A percentile compares a stretch with the other conserved stretches of the same genome.
phyloP scores from a whole-genome alignment of 176 grass and related monocot genomes.

The Carex scoparia region DNA sequence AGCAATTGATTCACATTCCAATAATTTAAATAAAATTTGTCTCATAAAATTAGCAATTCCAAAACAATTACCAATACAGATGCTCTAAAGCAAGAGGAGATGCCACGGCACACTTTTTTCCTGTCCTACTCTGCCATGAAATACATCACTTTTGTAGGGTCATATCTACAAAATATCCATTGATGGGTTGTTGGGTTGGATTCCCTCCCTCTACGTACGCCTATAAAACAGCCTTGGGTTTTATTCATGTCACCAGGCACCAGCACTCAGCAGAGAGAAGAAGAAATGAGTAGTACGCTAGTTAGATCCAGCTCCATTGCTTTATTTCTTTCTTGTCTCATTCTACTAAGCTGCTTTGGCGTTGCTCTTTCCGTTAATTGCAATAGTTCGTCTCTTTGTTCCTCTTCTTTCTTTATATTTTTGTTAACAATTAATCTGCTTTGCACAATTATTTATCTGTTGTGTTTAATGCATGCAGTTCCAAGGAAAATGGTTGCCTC shows the following conservation, averaged over 20 bases:
- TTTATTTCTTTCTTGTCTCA: neutral
- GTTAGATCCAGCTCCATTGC: neutral
- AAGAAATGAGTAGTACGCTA: neutral
- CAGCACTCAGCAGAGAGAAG: no score
- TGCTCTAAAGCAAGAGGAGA: no score
- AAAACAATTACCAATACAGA: no score
- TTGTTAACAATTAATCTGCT: neutral
- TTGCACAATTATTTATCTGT: neutral
- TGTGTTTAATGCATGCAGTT: neutral
- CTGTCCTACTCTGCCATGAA: neutral
- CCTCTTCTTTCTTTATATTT: neutral
- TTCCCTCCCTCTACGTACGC: neutral
- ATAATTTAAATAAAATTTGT: no score
- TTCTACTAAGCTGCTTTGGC: conserved; percentile 7
- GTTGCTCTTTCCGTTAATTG: conserved; percentile 4
- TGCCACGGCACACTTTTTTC: neutral
- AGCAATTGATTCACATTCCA: no score
- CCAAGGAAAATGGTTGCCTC: conserved; percentile 6
- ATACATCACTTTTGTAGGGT: neutral
- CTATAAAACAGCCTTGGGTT: neutral
- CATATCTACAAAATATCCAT: neutral
- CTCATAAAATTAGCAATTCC: no score
- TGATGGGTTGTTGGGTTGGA: no score
- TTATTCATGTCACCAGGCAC: neutral
- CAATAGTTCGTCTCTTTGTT: neutral